phyloP scores from a whole-genome alignment of 2,329 filamentous ascomycete genomes.

The Chaetothyriales sp. region DNA sequence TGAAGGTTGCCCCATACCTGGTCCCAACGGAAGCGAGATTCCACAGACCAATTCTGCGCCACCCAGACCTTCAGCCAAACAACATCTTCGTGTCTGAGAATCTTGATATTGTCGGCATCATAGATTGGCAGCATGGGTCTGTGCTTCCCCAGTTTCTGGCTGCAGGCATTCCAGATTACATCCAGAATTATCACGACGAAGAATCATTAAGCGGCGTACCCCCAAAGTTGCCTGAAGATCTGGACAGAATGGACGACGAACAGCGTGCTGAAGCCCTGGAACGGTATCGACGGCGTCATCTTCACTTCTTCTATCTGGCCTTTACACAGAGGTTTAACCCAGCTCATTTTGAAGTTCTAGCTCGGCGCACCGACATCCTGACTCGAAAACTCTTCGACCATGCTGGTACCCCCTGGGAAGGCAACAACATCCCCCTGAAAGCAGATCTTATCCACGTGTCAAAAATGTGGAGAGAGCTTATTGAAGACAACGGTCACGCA shows the following conservation, averaged over 20 bases:
- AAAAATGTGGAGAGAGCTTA: constrained; percentile 14
- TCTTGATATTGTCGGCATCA: constrained; percentile 23
- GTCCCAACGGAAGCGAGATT: constrained; percentile 3
- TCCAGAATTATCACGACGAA: constrained; percentile 26
- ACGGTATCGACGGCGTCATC: not conserved
- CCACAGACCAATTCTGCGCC: constrained; percentile 13
- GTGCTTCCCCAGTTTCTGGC: constrained; percentile 25
- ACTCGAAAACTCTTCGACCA: constrained; percentile 17
- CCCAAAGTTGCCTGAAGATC: constrained; percentile 1
- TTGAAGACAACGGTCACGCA: not conserved
- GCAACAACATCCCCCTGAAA: constrained; percentile 18
- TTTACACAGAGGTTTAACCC: not conserved
- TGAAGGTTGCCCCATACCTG: constrained; percentile 1
- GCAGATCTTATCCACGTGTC: constrained; percentile 15
- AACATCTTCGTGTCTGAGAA: constrained; percentile 21
- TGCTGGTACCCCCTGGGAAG: constrained; percentile 20
- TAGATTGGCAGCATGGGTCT: constrained; percentile 29
- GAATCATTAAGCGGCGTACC: constrained; percentile 6
- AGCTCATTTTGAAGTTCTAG: not conserved
- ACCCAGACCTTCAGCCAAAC: constrained; percentile 19
- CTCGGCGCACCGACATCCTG: constrained; percentile 8
- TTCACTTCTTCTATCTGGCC: constrained; percentile 2
- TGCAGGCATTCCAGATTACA: constrained; percentile 24
- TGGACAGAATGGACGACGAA: not conserved
- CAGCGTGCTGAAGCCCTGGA: not conserved